Base-by-base conservation (phyloP, 257 asterid genomes). In the Pogostemon cablin region DNA sequence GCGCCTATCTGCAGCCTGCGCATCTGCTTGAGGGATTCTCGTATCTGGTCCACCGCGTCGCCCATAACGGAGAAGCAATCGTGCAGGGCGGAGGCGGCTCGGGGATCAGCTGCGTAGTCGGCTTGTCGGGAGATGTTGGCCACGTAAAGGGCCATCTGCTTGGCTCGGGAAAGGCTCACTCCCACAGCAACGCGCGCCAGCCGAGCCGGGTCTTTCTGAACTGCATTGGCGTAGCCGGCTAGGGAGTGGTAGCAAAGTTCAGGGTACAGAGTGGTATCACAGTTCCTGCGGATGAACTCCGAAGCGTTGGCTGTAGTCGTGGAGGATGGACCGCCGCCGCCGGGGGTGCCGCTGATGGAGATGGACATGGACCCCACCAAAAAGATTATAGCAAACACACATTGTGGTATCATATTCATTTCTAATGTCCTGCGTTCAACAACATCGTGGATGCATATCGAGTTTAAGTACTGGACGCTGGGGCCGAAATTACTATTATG, bases 21-120 rank as follows among this genome's bases (percentile, higher is more conserved):
- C 96, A 91, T 91, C 78, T 88, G 88, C 49, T 63, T 71, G 42
- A 88, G 75, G 4, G 98, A 92, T 4, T 73, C 88, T 0, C 82
- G 82, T 34, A 90, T 82, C 79, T 84, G 89, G 59, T 85, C 90
- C 66, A 86, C 86, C 4, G 96, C 90, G 50, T 92, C 96, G 3
- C 81, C 81, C 44, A 86, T 64, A 4, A 82, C 70, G 0, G 86
- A 67, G 67, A 64, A 74, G 80, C 98, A 92, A 82, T 92, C 96
- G 65, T 81, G 92, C 8, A 90, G 76, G 0, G 95, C 96, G n/a
- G 95, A 74, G 11, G 81, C 72, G 8, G 81, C 87, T 7, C 87
- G 82, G 48, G 79, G 90, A 55, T 86, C 83, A 20, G 82, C 80
- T 34, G 84, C 82, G 69, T 77, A 81, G 63, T 85, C 90, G 55